These are phyloP conservation scores for Xylariales sp. DNA, from an alignment of 2,329 filamentous ascomycete genomes.

Conservation along the genomic window DNA sequence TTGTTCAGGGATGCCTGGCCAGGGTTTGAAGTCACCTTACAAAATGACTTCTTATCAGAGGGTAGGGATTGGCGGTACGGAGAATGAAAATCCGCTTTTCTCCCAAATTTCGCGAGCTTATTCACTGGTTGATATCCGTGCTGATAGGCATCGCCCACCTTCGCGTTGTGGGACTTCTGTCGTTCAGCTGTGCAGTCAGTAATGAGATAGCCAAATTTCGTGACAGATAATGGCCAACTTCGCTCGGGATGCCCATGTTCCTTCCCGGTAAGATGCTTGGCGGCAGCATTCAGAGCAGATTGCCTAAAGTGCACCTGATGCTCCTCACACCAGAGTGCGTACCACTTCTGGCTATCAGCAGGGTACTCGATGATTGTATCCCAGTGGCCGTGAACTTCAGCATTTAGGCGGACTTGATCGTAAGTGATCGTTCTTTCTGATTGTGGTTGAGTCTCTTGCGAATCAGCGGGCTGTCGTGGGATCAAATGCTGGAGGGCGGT, in stretches of 20 bases:
- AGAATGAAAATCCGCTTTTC: constrained; percentile 8
- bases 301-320: constrained; percentile 31
- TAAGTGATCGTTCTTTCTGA: too few relatives aligned
- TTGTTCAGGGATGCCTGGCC: neutral
- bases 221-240: constrained; percentile 24
- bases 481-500: neutral
- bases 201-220: constrained; percentile 29
- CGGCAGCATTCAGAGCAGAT: constrained; percentile 30
- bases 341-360: constrained; percentile 22
- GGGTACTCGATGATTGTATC: constrained; percentile 28
- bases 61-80: neutral
- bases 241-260: constrained; percentile 27
- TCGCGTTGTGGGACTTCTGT: constrained; percentile 28
- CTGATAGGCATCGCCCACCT: constrained; percentile 23
- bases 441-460: neutral
- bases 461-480: neutral
- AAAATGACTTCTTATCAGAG: neutral
- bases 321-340: constrained; percentile 35
- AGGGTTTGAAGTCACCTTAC: neutral
- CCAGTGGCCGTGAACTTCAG: constrained; percentile 7
- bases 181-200: constrained; percentile 26
- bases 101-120: neutral
- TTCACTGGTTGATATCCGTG: constrained; percentile 28
- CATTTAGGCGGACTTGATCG: constrained; percentile 12
- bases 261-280: constrained; percentile 31